These are phyloP conservation scores for Populus euphratica DNA, from an alignment of 345 rosid genomes.

Conservation along the genomic window DNA sequence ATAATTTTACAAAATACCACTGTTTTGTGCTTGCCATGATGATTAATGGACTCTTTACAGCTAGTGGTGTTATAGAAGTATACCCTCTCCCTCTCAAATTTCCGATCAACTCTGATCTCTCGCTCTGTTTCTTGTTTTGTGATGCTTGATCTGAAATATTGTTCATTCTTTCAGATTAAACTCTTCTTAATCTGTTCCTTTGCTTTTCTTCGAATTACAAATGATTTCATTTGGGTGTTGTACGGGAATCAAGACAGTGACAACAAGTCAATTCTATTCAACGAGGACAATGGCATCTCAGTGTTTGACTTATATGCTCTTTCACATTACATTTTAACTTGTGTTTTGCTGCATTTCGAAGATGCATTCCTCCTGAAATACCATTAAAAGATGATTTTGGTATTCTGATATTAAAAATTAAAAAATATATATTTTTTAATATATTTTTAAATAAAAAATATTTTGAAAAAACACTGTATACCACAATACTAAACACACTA, in stretches of 20 bases:
- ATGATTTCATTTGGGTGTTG: background rate
- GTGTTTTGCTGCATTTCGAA: too few species aligned
- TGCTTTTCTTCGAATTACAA: background rate
- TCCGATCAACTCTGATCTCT: background rate
- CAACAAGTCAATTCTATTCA: background rate
- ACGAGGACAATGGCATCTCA: background rate
- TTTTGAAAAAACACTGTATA: too few species aligned
- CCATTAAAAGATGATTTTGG: too few species aligned
- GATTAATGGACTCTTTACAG: background rate
- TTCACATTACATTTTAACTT: too few species aligned
- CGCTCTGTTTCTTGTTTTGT: background rate
- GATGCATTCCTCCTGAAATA: too few species aligned
- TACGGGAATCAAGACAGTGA: background rate
- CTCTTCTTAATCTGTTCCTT: background rate
- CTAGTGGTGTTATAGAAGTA: background rate
- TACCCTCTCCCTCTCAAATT: background rate
- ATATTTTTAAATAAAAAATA: too few species aligned
- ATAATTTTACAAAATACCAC: background rate
- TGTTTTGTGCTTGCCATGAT: background rate
- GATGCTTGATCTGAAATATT: background rate
- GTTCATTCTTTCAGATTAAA: background rate
- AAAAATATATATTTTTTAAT: too few species aligned
- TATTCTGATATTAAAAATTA: accelerated
- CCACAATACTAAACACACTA: too few species aligned
- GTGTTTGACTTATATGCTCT: too few species aligned